These are phyloP conservation scores for Corymbia maculata DNA, from an alignment of 345 rosid genomes.

Conservation along the genomic window DNA sequence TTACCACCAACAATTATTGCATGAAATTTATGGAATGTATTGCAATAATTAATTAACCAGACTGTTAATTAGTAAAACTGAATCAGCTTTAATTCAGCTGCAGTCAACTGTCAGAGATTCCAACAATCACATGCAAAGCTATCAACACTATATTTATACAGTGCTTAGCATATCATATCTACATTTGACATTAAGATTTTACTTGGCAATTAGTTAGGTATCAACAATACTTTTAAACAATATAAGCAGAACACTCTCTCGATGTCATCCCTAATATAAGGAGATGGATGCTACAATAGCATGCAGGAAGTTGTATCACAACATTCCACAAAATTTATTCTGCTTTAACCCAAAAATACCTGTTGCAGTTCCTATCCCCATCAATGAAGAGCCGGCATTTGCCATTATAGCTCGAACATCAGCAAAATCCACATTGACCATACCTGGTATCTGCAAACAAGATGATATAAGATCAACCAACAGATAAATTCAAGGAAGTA, in stretches of 20 bases:
- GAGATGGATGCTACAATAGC: not conserved
- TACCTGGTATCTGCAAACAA: constrained; percentile 67
- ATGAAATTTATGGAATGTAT: not conserved
- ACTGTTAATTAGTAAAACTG: not conserved
- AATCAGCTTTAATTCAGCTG: not conserved
- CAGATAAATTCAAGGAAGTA: not conserved
- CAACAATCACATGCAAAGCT: not conserved
- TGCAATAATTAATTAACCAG: not conserved
- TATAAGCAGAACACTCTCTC: not conserved
- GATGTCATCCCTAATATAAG: not conserved
- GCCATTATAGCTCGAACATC: constrained; percentile 97
- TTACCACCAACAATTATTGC: not conserved
- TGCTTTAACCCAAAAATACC: constrained; percentile 27
- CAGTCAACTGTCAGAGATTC: not conserved
- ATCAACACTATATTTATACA: not conserved
- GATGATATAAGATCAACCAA: not conserved
- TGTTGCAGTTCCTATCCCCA: constrained; percentile 98
- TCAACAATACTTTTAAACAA: not conserved
- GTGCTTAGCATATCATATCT: not conserved
- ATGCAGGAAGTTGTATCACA: not conserved
- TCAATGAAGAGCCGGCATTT: constrained; percentile 92
- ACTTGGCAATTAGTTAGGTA: not conserved
- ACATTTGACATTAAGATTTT: not conserved
- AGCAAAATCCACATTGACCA: constrained; percentile 97
- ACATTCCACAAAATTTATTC: not conserved